These are phyloP conservation scores for Acanthamoeba lenticulata DNA, from an alignment of 208 protist species.

Conservation along the genomic window DNA sequence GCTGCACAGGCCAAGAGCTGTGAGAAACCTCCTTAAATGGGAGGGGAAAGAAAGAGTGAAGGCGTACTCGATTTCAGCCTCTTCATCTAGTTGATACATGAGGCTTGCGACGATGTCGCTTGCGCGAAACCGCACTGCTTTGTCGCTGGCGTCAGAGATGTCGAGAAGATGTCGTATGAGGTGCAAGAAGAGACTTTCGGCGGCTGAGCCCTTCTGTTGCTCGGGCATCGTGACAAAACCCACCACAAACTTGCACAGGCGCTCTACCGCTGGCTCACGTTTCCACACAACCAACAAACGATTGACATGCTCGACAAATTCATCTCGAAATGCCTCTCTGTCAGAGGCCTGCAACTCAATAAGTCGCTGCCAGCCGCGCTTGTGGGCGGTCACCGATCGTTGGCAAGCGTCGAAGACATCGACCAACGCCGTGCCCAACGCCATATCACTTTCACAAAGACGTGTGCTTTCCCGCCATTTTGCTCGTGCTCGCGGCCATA, in stretches of 20 bases:
- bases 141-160: conserved; percentile 4
- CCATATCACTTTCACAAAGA: too few species aligned
- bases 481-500: too few species aligned
- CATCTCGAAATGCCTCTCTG: not conserved
- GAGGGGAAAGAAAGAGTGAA: not conserved
- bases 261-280: conserved; percentile 35
- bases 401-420: conserved; percentile 18
- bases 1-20: not conserved
- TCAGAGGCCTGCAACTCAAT: not conserved
- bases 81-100: conserved; percentile 47
- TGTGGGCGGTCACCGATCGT: not conserved
- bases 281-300: conserved; percentile 6
- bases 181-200: not conserved
- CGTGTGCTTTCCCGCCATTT: not conserved
- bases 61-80: conserved; percentile 49
- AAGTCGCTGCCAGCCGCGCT: not conserved
- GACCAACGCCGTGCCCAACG: not conserved
- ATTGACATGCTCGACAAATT: not conserved
- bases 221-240: not conserved
- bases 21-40: not conserved
- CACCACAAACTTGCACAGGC: conserved; percentile 21
- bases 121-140: conserved; percentile 35
- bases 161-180: not conserved
- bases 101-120: not conserved
- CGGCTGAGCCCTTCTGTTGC: not conserved